Conservation (phyloP, 164 flowering plant species). For the Kalanchoe fedtschenkoi region DNA sequence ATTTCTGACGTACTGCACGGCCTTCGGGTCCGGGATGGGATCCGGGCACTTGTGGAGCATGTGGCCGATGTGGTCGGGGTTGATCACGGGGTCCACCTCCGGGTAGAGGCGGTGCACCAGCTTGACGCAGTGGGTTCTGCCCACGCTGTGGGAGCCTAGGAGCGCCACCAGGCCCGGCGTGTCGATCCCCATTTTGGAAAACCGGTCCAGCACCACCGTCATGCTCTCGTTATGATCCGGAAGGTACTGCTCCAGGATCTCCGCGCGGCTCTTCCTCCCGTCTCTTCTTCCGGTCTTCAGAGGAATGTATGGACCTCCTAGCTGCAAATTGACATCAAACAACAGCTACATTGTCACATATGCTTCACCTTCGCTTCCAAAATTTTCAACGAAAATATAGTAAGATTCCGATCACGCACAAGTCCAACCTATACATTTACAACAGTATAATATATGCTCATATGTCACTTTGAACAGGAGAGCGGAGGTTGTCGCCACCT, state of each 20-base stretch:
- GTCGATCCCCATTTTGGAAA: constrained; percentile 73
- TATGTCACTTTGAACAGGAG: too few species aligned
- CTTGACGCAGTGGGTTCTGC: constrained; percentile 95
- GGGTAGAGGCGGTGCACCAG: constrained; percentile 94
- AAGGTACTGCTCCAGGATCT: constrained; percentile 66
- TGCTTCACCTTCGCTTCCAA: too few species aligned
- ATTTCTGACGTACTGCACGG: constrained; percentile 90
- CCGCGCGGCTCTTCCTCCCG: constrained; percentile 88
- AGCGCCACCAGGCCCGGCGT: constrained; percentile 89
- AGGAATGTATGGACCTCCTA: constrained; percentile 90
- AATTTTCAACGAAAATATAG: too few species aligned
- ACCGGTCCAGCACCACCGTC: constrained; percentile 75
- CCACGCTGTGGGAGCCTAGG: constrained; percentile 97
- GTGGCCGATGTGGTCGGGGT: constrained; percentile 81
- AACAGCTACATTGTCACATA: neutral
- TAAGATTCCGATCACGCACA: too few species aligned
- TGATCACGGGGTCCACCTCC: constrained; percentile 68
- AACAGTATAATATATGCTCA: too few species aligned
- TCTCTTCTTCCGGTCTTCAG: constrained; percentile 96
- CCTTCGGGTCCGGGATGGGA: constrained; percentile 84
- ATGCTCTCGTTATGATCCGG: constrained; percentile 98
- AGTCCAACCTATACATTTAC: too few species aligned
- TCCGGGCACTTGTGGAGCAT: constrained; percentile 95
- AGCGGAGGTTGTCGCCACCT: too few species aligned
- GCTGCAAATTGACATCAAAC: constrained; percentile 26